phyloP scores from a whole-genome alignment of 2,329 filamentous ascomycete species.

The Colletotrichum costaricense region DNA sequence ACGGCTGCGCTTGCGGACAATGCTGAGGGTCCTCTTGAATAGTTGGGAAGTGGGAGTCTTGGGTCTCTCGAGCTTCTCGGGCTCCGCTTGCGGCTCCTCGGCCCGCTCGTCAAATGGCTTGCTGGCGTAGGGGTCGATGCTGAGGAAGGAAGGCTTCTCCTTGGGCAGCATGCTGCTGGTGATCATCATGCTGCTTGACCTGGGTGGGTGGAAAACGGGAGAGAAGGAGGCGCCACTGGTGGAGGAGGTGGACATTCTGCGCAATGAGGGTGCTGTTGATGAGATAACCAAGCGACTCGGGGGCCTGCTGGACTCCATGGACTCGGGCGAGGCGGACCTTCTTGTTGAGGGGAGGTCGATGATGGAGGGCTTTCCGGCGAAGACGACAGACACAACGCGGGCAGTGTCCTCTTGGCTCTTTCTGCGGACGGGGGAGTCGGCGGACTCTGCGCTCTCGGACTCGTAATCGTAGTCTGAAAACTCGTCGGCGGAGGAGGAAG shows the following conservation, averaged over 20 bases:
- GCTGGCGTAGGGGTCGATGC: constrained; percentile 64
- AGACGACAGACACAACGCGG: constrained; percentile 68
- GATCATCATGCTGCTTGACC: constrained; percentile 56
- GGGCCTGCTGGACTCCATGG: constrained; percentile 45
- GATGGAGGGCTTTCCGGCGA: constrained; percentile 69
- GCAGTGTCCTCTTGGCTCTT: constrained; percentile 66
- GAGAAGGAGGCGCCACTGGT: constrained; percentile 48
- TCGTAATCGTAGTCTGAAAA: constrained; percentile 66
- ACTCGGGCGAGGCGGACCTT: constrained; percentile 57
- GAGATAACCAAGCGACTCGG: constrained; percentile 35
- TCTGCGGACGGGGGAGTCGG: constrained; percentile 45
- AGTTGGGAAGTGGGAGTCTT: constrained; percentile 57
- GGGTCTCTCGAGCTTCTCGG: constrained; percentile 49
- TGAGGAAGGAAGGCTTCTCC: constrained; percentile 60
- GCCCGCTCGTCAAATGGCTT: constrained; percentile 46
- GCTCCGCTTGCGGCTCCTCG: constrained; percentile 42
- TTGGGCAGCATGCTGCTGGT: constrained; percentile 46
- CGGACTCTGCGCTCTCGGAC: constrained; percentile 47
- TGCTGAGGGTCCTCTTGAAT: constrained; percentile 64
- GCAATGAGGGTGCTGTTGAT: constrained; percentile 44
- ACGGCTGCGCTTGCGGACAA: constrained; percentile 66
- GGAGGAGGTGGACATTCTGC: constrained; percentile 47
- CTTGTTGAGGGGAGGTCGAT: constrained; percentile 57
- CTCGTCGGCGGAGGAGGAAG: constrained; percentile 70
- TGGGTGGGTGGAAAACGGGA: constrained; percentile 48